A percentile compares a stretch with the other conserved stretches of the same genome.
These are phyloP conservation scores for Gossypium sturtianum DNA, from an alignment of 345 rosid genomes.

Conservation along the genomic window DNA sequence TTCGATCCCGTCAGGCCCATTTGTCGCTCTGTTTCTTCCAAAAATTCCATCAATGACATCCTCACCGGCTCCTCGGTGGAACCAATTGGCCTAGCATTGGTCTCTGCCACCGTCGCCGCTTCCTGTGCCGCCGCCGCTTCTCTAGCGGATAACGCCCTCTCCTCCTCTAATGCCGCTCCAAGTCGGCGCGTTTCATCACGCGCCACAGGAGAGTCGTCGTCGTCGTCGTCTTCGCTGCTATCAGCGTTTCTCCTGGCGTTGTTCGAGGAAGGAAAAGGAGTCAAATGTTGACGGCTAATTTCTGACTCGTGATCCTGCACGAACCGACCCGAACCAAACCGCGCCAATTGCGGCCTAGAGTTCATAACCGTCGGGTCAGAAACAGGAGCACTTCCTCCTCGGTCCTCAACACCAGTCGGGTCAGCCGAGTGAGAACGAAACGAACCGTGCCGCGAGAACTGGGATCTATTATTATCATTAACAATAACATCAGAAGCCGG, in stretches of 20 bases:
- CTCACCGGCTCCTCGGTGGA: conserved; percentile 36
- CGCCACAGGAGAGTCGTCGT: conserved; percentile 21
- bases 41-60: conserved; percentile 80
- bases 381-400: not conserved
- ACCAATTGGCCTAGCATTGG: not conserved
- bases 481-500: conserved; percentile 59
- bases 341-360: conserved; percentile 7
- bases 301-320: conserved; percentile 9
- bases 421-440: conserved; percentile 20
- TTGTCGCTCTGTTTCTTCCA: conserved; percentile 76
- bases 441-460: conserved; percentile 52
- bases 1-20: conserved; percentile 54
- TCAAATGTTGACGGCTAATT: conserved; percentile 37
- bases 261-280: conserved; percentile 12
- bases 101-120: conserved; percentile 30
- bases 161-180: conserved; percentile 46
- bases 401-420: conserved; percentile 27
- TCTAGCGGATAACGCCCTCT: conserved; percentile 64
- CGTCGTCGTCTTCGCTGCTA: conserved; percentile 25
- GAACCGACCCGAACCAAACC: conserved; percentile 19
- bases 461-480: conserved; percentile 26
- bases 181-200: conserved; percentile 36
- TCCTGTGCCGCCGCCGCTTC: conserved; percentile 74
- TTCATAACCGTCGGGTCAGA: conserved; percentile 21
- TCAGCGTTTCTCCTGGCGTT: conserved; percentile 21